Evolutionary conservation across 805 yeast genomes (phyloP).

Genomic region (Naumovozyma dairenensis): DNA sequence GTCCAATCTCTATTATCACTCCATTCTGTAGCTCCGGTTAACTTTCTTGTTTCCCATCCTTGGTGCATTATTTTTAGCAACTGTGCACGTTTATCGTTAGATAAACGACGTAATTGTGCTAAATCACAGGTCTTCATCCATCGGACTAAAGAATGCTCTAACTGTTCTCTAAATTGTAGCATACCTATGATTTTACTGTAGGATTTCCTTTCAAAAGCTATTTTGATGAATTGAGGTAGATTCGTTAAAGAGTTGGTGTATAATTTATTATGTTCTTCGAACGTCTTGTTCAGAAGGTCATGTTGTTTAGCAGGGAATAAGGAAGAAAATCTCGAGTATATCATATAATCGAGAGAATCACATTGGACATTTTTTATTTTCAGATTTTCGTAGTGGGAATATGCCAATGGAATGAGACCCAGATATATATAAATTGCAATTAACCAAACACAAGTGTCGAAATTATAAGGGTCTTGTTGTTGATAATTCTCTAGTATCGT

Average conservation of each 20-base stretch:
- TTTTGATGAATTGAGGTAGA: constrained; percentile 41
- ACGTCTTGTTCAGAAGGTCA: constrained; percentile 21
- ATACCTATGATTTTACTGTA: constrained; percentile 63
- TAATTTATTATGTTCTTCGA: constrained; percentile 34
- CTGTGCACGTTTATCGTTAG: constrained; percentile 22
- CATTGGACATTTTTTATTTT: constrained; percentile 67
- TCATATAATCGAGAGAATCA: constrained; percentile 53
- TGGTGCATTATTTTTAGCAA: constrained; percentile 11
- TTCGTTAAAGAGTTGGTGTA: constrained; percentile 42
- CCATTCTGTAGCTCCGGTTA: constrained; percentile 11
- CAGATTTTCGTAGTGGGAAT: constrained; percentile 40
- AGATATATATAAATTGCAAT: constrained; percentile 49
- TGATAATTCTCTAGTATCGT: constrained; percentile 50
- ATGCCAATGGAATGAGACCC: constrained; percentile 45
- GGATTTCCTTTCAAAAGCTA: constrained; percentile 48
- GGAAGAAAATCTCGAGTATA: constrained; percentile 40
- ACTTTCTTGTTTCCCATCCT: constrained; percentile 28
- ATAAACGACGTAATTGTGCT: constrained; percentile 21
- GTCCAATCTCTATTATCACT: constrained; percentile 24
- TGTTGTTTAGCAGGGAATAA: constrained; percentile 35
- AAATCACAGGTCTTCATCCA: constrained; percentile 24
- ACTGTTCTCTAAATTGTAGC: constrained; percentile 45
- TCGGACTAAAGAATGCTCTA: constrained; percentile 42
- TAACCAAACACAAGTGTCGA: constrained; percentile 62
- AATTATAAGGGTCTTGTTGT: constrained; percentile 56